Percentiles rank a stretch among this genome's conserved stretches.
Evolutionary conservation across 2,329 filamentous ascomycete species (phyloP).

Genomic region (Peltaster fructicola): DNA sequence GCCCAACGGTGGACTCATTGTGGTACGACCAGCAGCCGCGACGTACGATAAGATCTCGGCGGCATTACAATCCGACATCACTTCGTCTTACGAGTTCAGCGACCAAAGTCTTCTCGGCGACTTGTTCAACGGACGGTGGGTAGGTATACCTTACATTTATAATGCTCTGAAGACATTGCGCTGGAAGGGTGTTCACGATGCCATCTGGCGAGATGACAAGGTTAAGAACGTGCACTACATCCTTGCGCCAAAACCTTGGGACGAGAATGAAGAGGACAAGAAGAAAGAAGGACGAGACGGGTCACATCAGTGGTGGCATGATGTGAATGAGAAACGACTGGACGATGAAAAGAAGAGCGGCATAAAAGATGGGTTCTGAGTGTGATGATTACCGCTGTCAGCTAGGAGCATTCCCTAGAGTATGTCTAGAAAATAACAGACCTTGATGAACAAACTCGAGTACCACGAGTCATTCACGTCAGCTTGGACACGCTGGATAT

Average conservation of each 20-base stretch:
- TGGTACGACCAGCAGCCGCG: conserved; percentile 38
- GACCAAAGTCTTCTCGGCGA: conserved; percentile 43
- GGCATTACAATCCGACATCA: conserved; percentile 28
- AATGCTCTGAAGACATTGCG: conserved; percentile 44
- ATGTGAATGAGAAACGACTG: conserved; percentile 31
- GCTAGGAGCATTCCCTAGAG: too few species aligned
- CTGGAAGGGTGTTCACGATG: conserved; percentile 36
- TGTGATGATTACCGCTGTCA: too few species aligned
- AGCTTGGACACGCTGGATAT: too few species aligned
- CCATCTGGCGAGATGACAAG: conserved; percentile 41
- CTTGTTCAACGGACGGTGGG: conserved; percentile 39
- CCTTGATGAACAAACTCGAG: too few species aligned
- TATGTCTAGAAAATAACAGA: too few species aligned
- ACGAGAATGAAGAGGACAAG: conserved; percentile 29
- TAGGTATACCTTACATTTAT: conserved; percentile 41
- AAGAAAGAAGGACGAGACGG: conserved; percentile 26
- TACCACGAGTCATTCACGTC: too few species aligned
- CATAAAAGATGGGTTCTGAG: conserved; percentile 34
- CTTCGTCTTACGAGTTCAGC: conserved; percentile 38
- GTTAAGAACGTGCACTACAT: conserved; percentile 49
- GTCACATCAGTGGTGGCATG: conserved; percentile 41
- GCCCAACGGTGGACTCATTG: conserved; percentile 43
- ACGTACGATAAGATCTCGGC: conserved; percentile 35
- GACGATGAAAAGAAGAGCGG: conserved; percentile 29
- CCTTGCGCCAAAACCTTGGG: conserved; percentile 45